phyloP scores from a whole-genome alignment of 2,329 filamentous ascomycete species.

The Sordariomycetes sp. region DNA sequence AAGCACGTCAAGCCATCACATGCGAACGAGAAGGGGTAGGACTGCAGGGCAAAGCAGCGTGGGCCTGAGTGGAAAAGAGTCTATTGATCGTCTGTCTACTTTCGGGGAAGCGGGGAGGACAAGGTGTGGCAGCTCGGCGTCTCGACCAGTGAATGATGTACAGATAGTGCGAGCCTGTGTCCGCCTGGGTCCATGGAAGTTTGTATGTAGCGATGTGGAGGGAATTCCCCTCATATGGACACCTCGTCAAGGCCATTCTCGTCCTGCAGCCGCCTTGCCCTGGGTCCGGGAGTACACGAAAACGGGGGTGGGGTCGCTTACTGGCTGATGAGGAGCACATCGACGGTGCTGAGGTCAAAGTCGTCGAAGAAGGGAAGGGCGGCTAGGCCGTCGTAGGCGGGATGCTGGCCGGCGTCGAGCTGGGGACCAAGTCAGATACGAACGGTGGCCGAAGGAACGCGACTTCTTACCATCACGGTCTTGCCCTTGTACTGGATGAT shows the following conservation, averaged over 20 bases:
- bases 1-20: slow-evolving; percentile 1
- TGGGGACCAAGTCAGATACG: slow-evolving; percentile 18
- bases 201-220: background rate
- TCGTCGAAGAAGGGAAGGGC: slow-evolving; percentile 96
- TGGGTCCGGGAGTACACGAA: slow-evolving; percentile 9
- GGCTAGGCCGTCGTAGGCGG: slow-evolving; percentile 87
- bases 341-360: slow-evolving; percentile 93
- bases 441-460: slow-evolving; percentile 10
- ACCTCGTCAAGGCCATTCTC: background rate
- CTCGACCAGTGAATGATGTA: background rate
- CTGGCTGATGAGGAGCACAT: slow-evolving; percentile 97
- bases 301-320: slow-evolving; percentile 43
- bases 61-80: background rate
- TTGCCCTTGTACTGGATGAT: slow-evolving; percentile 99
- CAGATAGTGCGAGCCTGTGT: background rate
- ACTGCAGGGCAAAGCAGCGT: background rate
- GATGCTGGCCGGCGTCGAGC: slow-evolving; percentile 96
- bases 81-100: slow-evolving; percentile 1
- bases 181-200: background rate
- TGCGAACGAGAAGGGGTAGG: background rate
- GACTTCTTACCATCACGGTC: slow-evolving; percentile 75
- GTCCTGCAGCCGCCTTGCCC: slow-evolving; percentile 11
- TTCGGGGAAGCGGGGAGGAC: background rate
- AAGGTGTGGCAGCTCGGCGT: background rate
- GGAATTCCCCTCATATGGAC: background rate